Evolutionary conservation across 352 stramenopile species (phyloP), one percentile per base, ranked within the genome.

Genomic region (Globisporangium acanthophoron): DNA sequence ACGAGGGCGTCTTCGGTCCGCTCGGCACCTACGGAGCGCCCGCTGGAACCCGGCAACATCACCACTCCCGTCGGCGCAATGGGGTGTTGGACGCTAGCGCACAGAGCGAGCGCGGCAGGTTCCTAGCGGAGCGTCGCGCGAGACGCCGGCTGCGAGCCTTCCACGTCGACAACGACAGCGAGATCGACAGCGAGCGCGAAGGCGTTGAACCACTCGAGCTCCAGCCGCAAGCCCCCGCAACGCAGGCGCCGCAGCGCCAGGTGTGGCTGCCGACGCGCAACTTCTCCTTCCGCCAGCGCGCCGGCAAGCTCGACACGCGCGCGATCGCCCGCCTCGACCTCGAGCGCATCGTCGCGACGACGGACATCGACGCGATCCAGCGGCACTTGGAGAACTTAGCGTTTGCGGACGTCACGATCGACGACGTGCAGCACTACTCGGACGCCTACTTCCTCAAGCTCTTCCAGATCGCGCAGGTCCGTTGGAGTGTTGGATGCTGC

Each of bases 361-460:
- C 84, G 3, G 84, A 94, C 37, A 71, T 94, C 13, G 84, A 85
- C 61, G 71, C 67, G 12, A 87, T 90, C 49, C 83, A 93, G 66
- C 69, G 65, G 5, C 81, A 92, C 58, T 31, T 94, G 40, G 84
- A 94, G 56, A 94, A 94, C 65, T 40, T 94, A 31, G 71, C 80
- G 2, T 94, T 94, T 61, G 76, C 84, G 15, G 84, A 94, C 55
- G 78, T 94, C 24, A 92, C 84, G 7, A 50, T 91, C 31, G 81
- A 94, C 15, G 84, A 94, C 37, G 80, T 94, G 9, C 73, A 94
- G 63, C 79, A 90, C 35, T 94, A 90, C 57, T 94, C 84, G 16
- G 84, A 94, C 53, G 71, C 74, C 15, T 92, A 94, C 58, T 94
- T 94, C 54, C 73, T 94, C 35, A 94, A 94, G 54, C 56, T 94